Conservation (phyloP, 75 land plant genomes). For the Pinus tabuliformis region DNA sequence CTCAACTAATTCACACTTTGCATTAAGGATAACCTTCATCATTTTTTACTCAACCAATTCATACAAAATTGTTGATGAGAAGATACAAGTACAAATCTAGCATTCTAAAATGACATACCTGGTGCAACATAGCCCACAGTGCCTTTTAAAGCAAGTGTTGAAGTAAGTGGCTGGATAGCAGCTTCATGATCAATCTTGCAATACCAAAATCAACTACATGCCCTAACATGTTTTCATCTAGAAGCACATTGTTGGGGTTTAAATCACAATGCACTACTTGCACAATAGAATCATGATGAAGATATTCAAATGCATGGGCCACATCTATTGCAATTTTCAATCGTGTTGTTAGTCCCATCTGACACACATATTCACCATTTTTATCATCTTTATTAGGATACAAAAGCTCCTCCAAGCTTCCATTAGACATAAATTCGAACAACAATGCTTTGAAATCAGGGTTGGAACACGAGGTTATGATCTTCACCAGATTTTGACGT, state of each 20-base stretch:
- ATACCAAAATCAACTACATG: conserved; percentile 1
- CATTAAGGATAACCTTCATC: neutral
- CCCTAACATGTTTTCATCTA: neutral
- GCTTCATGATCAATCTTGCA: neutral
- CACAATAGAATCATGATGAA: conserved; percentile 21
- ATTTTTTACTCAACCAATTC: neutral
- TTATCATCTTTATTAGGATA: neutral
- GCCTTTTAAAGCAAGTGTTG: neutral
- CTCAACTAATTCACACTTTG: too few relatives aligned
- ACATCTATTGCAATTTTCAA: conserved; percentile 34
- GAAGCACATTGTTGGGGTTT: neutral
- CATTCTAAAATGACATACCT: neutral
- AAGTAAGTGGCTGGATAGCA: neutral
- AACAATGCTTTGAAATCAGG: neutral
- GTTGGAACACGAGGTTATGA: neutral
- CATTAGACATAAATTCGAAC: neutral
- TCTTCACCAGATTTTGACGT: neutral
- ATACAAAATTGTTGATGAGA: neutral
- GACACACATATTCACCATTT: neutral
- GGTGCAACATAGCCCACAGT: neutral
- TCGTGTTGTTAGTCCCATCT: neutral
- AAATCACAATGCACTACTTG: conserved; percentile 3
- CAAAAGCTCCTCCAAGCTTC: conserved; percentile 4
- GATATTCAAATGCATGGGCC: conserved; percentile 31
- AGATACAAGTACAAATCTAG: neutral